Conservation (phyloP, 2,329 filamentous ascomycete species). For the Cladosporium velox region DNA sequence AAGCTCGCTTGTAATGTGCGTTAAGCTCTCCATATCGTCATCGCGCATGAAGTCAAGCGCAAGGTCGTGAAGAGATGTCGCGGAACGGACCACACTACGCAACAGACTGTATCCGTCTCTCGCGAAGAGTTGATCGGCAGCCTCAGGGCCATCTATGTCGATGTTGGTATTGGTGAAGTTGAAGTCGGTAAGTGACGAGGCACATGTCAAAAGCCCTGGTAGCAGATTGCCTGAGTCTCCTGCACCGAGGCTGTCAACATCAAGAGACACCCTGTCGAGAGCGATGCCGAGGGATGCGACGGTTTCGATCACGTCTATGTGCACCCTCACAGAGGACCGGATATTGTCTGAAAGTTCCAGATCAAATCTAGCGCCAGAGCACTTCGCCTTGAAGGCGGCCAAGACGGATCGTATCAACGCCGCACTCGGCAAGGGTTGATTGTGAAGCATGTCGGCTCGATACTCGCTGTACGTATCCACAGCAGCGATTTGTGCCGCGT, state of each 20-base stretch:
- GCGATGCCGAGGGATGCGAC: not conserved
- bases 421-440: not conserved
- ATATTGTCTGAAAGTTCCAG: not conserved
- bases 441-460: not conserved
- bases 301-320: not conserved
- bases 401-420: not conserved
- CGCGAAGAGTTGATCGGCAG: not conserved
- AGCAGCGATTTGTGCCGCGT: not conserved
- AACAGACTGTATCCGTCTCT: not conserved
- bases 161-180: not conserved
- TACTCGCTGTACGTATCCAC: not conserved
- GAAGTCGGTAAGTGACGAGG: not conserved
- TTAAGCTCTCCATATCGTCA: not conserved
- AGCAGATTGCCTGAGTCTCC: not conserved
- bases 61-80: not conserved
- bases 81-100: not conserved
- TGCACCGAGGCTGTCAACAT: not conserved
- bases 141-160: not conserved
- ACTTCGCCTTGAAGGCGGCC: not conserved
- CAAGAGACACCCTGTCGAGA: not conserved
- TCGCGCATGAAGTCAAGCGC: not conserved
- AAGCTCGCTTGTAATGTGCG: not conserved
- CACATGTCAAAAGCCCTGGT: not conserved
- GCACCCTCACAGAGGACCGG: not conserved
- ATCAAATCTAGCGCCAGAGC: not conserved